These are phyloP conservation scores for Rauvolfia tetraphylla DNA, from an alignment of 257 asterid genomes.

Conservation along the genomic window DNA sequence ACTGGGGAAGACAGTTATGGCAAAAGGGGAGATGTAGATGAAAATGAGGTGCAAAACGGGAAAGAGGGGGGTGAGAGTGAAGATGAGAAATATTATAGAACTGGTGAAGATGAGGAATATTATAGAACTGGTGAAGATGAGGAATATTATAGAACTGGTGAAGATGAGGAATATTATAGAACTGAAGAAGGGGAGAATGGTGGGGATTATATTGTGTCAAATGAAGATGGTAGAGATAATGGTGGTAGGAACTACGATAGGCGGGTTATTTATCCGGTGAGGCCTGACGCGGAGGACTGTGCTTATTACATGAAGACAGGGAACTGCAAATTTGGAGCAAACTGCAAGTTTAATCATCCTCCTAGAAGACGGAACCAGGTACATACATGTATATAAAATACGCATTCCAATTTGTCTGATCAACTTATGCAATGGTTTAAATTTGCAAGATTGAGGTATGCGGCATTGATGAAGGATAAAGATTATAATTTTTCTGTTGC, in stretches of 20 bases:
- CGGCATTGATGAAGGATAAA: neutral
- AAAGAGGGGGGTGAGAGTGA: constrained; percentile 2
- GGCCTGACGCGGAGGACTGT: constrained; percentile 92
- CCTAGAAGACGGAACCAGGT: constrained; percentile 69
- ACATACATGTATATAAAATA: neutral
- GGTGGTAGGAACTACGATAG: constrained; percentile 14
- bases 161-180: too few species aligned
- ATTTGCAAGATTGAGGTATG: neutral
- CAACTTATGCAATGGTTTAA: neutral
- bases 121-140: too few species aligned
- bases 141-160: too few species aligned
- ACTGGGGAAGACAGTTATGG: constrained; percentile 12
- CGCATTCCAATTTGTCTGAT: neutral
- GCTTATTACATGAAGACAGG: constrained; percentile 68
- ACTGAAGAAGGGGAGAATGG: constrained; percentile 20
- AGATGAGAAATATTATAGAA: too few species aligned
- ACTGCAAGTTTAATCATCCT: constrained; percentile 95
- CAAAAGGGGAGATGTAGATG: constrained; percentile 13
- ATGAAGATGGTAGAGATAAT: constrained; percentile 13
- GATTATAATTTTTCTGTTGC: neutral
- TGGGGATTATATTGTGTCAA: neutral
- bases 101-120: constrained; percentile 9
- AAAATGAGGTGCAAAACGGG: constrained; percentile 1
- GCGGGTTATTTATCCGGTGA: constrained; percentile 54
- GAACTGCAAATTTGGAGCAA: constrained; percentile 71